phyloP scores from a whole-genome alignment of 2,329 filamentous ascomycete genomes.

The Lanzia echinophila region DNA sequence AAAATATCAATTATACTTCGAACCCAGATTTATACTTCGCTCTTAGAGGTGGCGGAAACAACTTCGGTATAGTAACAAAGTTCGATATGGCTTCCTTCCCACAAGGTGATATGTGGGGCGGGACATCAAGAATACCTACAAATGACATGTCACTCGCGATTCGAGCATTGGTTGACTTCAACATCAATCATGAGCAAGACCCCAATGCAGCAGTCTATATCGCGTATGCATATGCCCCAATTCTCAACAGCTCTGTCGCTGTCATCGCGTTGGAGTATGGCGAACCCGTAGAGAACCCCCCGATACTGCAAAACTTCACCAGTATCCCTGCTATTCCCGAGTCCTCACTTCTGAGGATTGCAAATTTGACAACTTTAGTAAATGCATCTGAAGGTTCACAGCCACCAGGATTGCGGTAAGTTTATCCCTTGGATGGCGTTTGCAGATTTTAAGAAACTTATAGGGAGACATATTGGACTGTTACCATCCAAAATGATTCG shows the following conservation, averaged over 20 bases:
- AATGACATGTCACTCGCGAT: neutral
- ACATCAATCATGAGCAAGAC: neutral
- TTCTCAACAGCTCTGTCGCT: neutral
- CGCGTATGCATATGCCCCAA: neutral
- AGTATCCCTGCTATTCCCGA: neutral
- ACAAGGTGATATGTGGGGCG: constrained; percentile 9
- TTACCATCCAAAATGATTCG: neutral
- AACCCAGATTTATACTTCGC: constrained; percentile 46
- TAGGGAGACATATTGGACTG: neutral
- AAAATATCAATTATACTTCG: constrained; percentile 34
- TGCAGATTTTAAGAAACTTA: neutral
- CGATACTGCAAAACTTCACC: constrained; percentile 15
- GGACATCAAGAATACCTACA: neutral
- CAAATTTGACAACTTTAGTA: constrained; percentile 13
- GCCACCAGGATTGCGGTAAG: neutral
- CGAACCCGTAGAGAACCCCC: constrained; percentile 8
- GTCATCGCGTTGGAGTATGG: neutral
- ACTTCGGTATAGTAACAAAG: constrained; percentile 45
- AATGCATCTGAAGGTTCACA: constrained; percentile 8
- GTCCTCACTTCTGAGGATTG: constrained; percentile 7
- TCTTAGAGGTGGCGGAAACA: constrained; percentile 50
- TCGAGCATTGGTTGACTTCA: neutral
- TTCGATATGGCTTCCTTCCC: constrained; percentile 29
- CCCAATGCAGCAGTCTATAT: neutral
- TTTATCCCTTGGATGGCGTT: neutral